These are phyloP conservation scores for Vigna nakashimae DNA, from an alignment of 306 rosid species.

Conservation along the genomic window DNA sequence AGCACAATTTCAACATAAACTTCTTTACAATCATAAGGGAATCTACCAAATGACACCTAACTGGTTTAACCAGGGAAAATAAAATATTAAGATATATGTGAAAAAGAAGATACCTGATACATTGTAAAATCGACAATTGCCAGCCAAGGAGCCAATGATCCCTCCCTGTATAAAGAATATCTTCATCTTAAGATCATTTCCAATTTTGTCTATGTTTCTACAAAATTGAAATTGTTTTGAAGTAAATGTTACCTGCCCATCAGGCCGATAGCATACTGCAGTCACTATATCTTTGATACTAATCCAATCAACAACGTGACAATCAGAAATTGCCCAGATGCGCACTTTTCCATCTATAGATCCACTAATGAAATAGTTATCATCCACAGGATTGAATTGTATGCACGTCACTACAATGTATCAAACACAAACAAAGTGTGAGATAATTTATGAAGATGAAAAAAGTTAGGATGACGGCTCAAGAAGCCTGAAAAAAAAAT, in stretches of 20 bases:
- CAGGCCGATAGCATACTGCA: constrained; percentile 91
- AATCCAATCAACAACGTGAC: constrained; percentile 91
- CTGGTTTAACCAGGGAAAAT: constrained; percentile 35
- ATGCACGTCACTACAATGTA: constrained; percentile 78
- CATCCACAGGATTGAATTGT: constrained; percentile 94
- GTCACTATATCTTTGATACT: constrained; percentile 81
- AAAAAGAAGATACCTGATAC: constrained; percentile 67
- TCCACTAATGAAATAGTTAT: constrained; percentile 91
- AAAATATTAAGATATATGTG: constrained; percentile 11
- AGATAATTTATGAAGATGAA: constrained; percentile 23
- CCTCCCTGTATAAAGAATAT: constrained; percentile 68
- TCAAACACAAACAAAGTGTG: constrained; percentile 42
- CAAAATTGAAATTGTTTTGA: constrained; percentile 37
- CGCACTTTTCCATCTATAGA: constrained; percentile 99
- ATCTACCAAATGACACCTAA: constrained; percentile 31
- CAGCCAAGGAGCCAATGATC: constrained; percentile 81
- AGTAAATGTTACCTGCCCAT: constrained; percentile 76
- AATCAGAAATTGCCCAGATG: constrained; percentile 76
- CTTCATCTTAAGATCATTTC: constrained; percentile 37
- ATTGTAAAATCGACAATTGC: constrained; percentile 78
- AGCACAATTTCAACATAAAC: not conserved
- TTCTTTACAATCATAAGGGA: constrained; percentile 14
- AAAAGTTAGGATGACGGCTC: constrained; percentile 29
- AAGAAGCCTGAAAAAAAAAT: constrained; percentile 28
- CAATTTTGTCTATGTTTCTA: constrained; percentile 31